These are phyloP conservation scores for Aspergillus proliferans DNA, from an alignment of 2,329 filamentous ascomycete genomes.

Conservation along the genomic window DNA sequence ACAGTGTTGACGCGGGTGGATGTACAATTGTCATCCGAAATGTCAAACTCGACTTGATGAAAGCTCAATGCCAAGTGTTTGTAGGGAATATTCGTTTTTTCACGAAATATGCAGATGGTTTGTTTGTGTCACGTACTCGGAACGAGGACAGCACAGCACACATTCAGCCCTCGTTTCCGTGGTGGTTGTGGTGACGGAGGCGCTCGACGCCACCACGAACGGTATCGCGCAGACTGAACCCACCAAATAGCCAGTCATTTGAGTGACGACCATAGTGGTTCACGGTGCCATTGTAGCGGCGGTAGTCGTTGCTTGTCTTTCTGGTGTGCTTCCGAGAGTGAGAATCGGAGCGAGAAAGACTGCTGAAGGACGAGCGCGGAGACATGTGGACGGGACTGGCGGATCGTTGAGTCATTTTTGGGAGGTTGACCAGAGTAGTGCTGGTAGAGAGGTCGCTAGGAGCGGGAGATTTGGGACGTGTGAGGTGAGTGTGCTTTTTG, in stretches of 20 bases:
- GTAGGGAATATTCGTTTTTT: background rate
- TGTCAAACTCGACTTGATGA: too few relatives aligned
- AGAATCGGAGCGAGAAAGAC: slow-evolving; percentile 7
- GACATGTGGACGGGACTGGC: slow-evolving; percentile 17
- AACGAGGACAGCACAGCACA: background rate
- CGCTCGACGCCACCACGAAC: slow-evolving; percentile 37
- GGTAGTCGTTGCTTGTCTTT: slow-evolving; percentile 28
- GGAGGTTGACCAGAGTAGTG: slow-evolving; percentile 9
- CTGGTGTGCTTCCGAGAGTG: slow-evolving; percentile 11
- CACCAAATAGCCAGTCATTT: slow-evolving; percentile 48
- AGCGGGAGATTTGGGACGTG: slow-evolving; percentile 18
- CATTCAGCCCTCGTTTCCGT: slow-evolving; percentile 23
- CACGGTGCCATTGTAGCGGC: slow-evolving; percentile 35
- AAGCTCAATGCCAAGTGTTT: background rate
- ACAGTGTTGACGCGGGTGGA: too few relatives aligned
- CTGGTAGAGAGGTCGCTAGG: slow-evolving; percentile 13
- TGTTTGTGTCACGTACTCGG: background rate
- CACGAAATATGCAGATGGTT: background rate
- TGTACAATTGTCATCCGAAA: too few relatives aligned
- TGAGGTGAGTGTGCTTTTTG: slow-evolving; percentile 7
- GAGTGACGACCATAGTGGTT: slow-evolving; percentile 45
- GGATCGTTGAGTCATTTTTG: slow-evolving; percentile 8
- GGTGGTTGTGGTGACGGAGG: slow-evolving; percentile 16
- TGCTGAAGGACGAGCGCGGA: slow-evolving; percentile 6
- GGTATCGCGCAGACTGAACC: slow-evolving; percentile 43